Percentiles rank a stretch among this genome's conserved stretches.
phyloP scores from a whole-genome alignment of 257 asterid species.

The Solanum medicagineum region DNA sequence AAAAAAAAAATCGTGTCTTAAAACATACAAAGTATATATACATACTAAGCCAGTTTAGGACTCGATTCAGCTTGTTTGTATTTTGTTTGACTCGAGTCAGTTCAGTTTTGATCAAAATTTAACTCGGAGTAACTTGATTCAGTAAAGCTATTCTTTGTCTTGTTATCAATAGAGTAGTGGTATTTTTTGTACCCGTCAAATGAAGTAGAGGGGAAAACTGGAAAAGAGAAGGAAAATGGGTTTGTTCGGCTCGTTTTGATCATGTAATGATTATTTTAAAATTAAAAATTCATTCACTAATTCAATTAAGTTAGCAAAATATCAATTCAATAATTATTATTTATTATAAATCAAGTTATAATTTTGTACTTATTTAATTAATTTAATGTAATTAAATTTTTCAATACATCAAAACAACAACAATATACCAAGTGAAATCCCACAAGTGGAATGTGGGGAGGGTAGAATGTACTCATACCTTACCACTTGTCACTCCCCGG shows the following conservation, averaged over 20 bases:
- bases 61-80: neutral
- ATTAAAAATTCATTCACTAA: neutral
- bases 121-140: neutral
- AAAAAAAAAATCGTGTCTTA: no score
- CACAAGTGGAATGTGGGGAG: no score
- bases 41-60: neutral
- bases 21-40: neutral
- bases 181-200: rapidly evolving
- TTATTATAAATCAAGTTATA: neutral
- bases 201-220: neutral
- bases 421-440: no score
- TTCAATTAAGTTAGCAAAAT: neutral
- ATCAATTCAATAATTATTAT: neutral
- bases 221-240: neutral
- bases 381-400: neutral
- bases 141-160: neutral
- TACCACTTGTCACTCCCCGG: no score
- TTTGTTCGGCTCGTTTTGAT: neutral
- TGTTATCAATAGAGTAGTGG: neutral
- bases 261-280: neutral
- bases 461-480: no score
- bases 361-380: neutral
- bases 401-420: neutral
- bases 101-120: neutral
- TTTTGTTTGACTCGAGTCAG: no score